A percentile compares a stretch with the other conserved stretches of the same genome.
phyloP scores from a whole-genome alignment of 2,329 filamentous ascomycete species.

The Magnaporthiopsis incrustans region DNA sequence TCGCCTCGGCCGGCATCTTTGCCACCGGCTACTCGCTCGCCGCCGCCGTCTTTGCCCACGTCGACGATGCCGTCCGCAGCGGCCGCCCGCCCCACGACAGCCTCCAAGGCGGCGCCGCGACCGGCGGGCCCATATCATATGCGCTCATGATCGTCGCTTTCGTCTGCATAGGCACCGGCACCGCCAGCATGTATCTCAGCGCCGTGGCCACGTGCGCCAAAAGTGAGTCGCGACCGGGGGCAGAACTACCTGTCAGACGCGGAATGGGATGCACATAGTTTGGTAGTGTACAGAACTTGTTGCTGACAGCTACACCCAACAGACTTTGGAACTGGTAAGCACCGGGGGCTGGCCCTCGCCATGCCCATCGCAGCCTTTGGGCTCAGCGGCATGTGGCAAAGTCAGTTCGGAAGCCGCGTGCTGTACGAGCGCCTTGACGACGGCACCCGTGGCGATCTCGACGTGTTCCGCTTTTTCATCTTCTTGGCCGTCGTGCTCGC shows the following conservation, averaged over 20 bases:
- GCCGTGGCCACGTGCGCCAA: conserved; percentile 95
- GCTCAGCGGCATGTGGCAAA: conserved; percentile 91
- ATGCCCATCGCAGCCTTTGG: conserved; percentile 89
- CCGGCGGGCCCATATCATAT: conserved; percentile 44
- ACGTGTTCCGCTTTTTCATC: conserved; percentile 81
- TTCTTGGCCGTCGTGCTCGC: conserved; percentile 71
- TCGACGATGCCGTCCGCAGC: conserved; percentile 20
- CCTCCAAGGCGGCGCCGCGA: conserved; percentile 7
- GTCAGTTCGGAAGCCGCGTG: conserved; percentile 73
- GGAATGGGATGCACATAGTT: background rate
- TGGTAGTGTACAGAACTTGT: background rate
- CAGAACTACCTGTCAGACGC: no score
- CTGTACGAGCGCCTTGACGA: conserved; percentile 62
- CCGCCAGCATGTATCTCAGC: conserved; percentile 80
- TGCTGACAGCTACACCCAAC: background rate
- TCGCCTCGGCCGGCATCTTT: conserved; percentile 67
- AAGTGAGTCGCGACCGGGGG: conserved; percentile 30
- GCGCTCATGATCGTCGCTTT: conserved; percentile 81
- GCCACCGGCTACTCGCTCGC: conserved; percentile 76
- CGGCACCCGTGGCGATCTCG: conserved; percentile 54
- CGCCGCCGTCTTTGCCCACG: conserved; percentile 60
- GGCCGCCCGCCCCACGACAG: background rate
- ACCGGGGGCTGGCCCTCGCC: conserved; percentile 82
- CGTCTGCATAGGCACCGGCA: conserved; percentile 71
- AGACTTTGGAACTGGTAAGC: conserved; percentile 78